Base-by-base conservation (phyloP, 768 basidiomycete genomes). In the Epithele typhae region DNA sequence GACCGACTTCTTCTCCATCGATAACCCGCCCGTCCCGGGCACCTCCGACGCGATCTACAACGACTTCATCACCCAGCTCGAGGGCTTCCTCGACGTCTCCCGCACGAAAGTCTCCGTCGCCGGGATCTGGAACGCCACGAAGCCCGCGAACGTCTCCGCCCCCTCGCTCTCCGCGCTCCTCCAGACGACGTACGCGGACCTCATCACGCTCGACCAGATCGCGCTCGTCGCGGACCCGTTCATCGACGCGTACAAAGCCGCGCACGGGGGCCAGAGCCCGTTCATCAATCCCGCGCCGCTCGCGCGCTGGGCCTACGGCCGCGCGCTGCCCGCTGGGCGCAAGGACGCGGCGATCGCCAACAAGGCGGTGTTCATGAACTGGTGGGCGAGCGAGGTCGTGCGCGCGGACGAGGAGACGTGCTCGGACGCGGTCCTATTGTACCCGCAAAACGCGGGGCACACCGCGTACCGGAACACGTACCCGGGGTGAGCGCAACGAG, bases 261-360 rank as follows among this genome's bases (percentile, higher is more conserved):
- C 43, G 10, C 44, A 60, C 38, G 56, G 42, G 9, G 61, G 61
- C 12, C 57, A 57, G 3, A 53, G 39, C 37, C 63, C 63, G 8
- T 63, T 63, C 57, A 58, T 64, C 41, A 48, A 64, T 47, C 63
- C 63, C 18, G 57, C 60, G 6, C 61, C 61, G 7, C 45, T 58
- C 14, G 54, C 51, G 9, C 58, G 61, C 2, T 64, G 63, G 63
- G 32, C 9, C 18, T 62, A 58, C 23, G 60, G 53, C 2, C 53
- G 57, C 15, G 48, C 37, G 23, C 45, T 59, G 33, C 46, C 53
- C 5, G 35, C 46, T 0, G 54, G 52, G 3, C 40, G 48, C n/a
- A 56, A 58, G 39, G 45, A 43, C 14, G 56, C 57, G 36, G 61
- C 54, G 2, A 34, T 61, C 30, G 46, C 46, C 25, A 60, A 60